phyloP scores from a whole-genome alignment of 2,329 filamentous ascomycete species.

The Periconia digitata region DNA sequence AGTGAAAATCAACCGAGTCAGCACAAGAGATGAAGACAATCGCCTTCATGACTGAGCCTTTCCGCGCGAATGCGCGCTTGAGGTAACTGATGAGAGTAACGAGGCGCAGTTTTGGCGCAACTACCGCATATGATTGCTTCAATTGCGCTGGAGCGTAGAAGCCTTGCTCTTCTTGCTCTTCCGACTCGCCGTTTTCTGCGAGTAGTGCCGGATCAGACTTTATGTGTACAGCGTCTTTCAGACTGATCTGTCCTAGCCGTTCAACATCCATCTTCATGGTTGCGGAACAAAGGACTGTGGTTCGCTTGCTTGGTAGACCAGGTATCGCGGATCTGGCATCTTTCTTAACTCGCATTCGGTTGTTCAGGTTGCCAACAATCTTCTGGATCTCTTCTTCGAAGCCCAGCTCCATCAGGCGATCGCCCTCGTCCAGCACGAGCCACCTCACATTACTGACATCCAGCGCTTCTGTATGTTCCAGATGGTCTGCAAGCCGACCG shows the following conservation, averaged over 20 bases:
- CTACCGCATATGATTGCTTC: conserved; percentile 86
- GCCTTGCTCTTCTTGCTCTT: conserved; percentile 50
- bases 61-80: conserved; percentile 83
- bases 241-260: conserved; percentile 87
- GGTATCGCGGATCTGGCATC: conserved; percentile 63
- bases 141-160: conserved; percentile 89
- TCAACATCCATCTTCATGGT: conserved; percentile 99
- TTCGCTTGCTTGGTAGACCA: conserved; percentile 71
- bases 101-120: conserved; percentile 85
- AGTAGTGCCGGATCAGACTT: conserved; percentile 62
- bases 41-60: conserved; percentile 91
- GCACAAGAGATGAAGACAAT: conserved; percentile 97
- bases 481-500: conserved; percentile 84
- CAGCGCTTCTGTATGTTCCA: conserved; percentile 87
- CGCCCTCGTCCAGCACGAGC: conserved; percentile 93
- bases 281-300: conserved; percentile 90
- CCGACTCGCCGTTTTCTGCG: conserved; percentile 51
- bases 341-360: conserved; percentile 61
- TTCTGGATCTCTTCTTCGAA: conserved; percentile 93
- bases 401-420: conserved; percentile 96
- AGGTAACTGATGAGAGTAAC: conserved; percentile 84
- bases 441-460: conserved; percentile 88
- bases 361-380: conserved; percentile 78
- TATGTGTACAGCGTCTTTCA: conserved; percentile 89
- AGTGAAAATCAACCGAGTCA: conserved; percentile 96